These are phyloP conservation scores for Corylus avellana DNA, from an alignment of 306 rosid genomes.

Conservation along the genomic window DNA sequence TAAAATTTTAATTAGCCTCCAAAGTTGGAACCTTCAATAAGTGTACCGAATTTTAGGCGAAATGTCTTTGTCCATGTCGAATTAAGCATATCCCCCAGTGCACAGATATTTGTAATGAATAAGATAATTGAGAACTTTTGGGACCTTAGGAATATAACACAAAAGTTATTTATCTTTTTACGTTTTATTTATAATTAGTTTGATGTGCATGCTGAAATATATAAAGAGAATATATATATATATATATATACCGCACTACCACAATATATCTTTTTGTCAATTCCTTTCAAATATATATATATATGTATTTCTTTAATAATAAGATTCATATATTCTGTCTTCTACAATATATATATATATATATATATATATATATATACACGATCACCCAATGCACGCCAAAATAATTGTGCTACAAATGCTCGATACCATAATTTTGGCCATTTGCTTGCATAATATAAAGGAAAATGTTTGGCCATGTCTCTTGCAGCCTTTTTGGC, in stretches of 20 bases:
- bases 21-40: neutral
- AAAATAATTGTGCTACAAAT: no score
- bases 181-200: neutral
- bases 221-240: no score
- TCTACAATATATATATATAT: no score
- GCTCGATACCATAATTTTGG: no score
- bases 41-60: neutral
- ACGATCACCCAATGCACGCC: no score
- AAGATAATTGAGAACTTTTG: neutral
- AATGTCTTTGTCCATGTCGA: neutral
- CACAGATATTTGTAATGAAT: neutral
- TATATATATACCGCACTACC: neutral
- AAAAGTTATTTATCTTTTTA: neutral
- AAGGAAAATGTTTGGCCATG: no score
- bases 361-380: no score
- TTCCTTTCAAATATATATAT: no score
- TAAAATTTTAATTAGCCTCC: neutral
- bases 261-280: neutral
- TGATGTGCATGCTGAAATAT: neutral
- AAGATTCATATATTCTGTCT: no score
- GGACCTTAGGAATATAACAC: neutral
- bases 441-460: no score
- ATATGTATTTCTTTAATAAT: no score
- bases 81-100: neutral
- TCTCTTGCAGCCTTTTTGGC: no score